phyloP scores from a whole-genome alignment of 2,329 filamentous ascomycete genomes.

The Corynespora cassiicola region DNA sequence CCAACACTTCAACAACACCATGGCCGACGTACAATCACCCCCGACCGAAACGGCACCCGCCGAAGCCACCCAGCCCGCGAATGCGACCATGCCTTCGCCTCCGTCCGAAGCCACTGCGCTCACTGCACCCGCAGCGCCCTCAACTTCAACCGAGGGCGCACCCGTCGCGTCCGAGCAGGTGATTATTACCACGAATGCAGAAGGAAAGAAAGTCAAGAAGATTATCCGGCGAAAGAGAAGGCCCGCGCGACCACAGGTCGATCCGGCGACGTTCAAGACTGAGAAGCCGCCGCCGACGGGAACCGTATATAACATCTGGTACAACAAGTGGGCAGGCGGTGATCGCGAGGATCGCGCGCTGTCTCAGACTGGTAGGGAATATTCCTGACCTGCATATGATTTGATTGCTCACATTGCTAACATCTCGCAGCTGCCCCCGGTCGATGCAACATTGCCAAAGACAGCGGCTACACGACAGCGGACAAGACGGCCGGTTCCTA shows the following conservation, averaged over 20 bases:
- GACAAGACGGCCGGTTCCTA: constrained; percentile 68
- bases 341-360: constrained; percentile 92
- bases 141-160: constrained; percentile 29
- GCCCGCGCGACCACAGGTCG: constrained; percentile 89
- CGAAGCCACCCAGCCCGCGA: constrained; percentile 4
- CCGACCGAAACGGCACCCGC: constrained; percentile 25
- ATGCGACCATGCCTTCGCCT: no score
- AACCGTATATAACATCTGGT: constrained; percentile 98
- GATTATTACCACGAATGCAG: constrained; percentile 45
- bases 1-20: no score
- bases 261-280: constrained; percentile 79
- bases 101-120: neutral
- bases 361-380: constrained; percentile 70
- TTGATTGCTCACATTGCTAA: constrained; percentile 84
- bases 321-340: constrained; percentile 97
- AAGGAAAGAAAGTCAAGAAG: constrained; percentile 79
- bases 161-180: constrained; percentile 31
- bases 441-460: constrained; percentile 84
- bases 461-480: constrained; percentile 58
- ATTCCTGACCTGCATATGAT: neutral
- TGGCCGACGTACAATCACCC: constrained; percentile 38
- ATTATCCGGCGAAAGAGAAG: constrained; percentile 90
- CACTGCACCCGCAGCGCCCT: constrained; percentile 24
- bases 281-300: constrained; percentile 92
- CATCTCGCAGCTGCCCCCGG: constrained; percentile 80